Evolutionary conservation across 176 grass and related monocot species (phyloP).

Genomic region (Stipa capillata): DNA sequence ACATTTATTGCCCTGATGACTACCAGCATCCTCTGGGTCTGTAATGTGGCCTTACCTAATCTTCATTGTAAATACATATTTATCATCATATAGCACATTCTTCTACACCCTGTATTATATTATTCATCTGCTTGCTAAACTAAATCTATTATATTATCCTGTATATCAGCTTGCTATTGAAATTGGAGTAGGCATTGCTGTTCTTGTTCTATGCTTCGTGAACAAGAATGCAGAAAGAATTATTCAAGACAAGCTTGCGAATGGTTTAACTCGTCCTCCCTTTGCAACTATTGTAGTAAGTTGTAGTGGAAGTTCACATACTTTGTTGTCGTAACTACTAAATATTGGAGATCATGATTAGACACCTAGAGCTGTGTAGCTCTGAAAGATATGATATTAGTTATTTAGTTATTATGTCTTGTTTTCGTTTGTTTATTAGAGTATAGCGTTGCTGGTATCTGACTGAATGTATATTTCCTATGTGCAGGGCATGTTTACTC

Average conservation of each 20-base stretch:
- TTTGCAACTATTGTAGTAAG: slow-evolving; percentile 87
- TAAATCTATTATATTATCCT: neutral
- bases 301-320: slow-evolving; percentile 5
- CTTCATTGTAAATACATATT: slow-evolving; percentile 4
- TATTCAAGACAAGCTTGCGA: slow-evolving; percentile 59
- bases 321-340: neutral
- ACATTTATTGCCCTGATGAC: slow-evolving; percentile 81
- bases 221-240: slow-evolving; percentile 44
- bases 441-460: neutral
- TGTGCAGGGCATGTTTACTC: slow-evolving; percentile 65
- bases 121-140: neutral
- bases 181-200: slow-evolving; percentile 69
- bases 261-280: slow-evolving; percentile 62
- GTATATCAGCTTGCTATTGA: slow-evolving; percentile 71
- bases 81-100: neutral
- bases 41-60: slow-evolving; percentile 7
- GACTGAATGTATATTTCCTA: slow-evolving; percentile 5
- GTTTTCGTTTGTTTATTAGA: neutral
- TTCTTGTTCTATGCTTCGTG: slow-evolving; percentile 65
- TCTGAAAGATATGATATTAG: neutral
- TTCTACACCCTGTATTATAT: neutral
- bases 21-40: slow-evolving; percentile 75
- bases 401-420: neutral
- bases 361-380: neutral
- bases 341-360: neutral